Base-by-base conservation (phyloP, 805 yeast species). In the Metschnikowia henanensis region DNA sequence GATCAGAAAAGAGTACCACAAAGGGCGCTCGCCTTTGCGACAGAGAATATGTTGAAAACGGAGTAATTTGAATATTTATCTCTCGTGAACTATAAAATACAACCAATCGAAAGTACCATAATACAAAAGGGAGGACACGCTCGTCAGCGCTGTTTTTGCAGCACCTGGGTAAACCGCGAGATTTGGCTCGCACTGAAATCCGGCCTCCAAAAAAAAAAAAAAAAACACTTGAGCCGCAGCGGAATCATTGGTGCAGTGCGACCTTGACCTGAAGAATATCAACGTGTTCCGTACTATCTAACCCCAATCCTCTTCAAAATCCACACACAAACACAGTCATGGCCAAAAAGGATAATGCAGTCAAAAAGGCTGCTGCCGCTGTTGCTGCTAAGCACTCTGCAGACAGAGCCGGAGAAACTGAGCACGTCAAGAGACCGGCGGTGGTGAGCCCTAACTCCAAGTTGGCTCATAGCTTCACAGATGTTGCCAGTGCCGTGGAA, bases 261-360 rank as follows among this genome's bases (percentile, higher is more conserved):
- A 37, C 40, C 3, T 18, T 21, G n/a, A 23, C 21, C 39, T 21
- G n/a, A 20, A 17, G 21, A 37, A 21, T 17, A 16, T 20, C 34
- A 21, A 37, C 40, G 40, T 37, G 40, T 37, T 37, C 40, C 15
- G 3, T n/a, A n/a, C 6, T n/a, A 10, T 6, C 30, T 6, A 22
- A 18, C 22, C 22, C 18, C n/a, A 19, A 21, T 12, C 23, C 19
- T 30, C 4, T 6, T 5, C 21, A 22, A 30, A 4, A 16, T 5
- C 13, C 13, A 28, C 30, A 28, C 15, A 28, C 12, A 16, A 13
- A 25, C 34, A 30, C 35, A 37, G 20, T 15, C 20, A 70, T 71
- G 76, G 66, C 68, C 25, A 72, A 64, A 50, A 72, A 68, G 18
- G 47, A 43, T 9, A 35, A 19, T 25, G 43, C 41, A 30, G 42